phyloP scores from a whole-genome alignment of 176 grass and related monocot species.

The Lolium perenne region DNA sequence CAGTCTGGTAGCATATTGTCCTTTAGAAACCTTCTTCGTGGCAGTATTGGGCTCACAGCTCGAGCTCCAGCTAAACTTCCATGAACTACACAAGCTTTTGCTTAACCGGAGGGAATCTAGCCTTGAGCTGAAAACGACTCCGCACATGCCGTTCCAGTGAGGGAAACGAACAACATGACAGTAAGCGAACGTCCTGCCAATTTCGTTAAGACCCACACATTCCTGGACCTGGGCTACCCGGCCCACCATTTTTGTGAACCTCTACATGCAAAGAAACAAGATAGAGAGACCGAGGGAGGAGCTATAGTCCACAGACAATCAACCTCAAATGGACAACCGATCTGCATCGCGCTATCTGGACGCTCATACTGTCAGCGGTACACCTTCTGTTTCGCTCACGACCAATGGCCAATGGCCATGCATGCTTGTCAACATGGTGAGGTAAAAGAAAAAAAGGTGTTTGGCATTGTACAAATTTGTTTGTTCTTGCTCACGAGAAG shows the following conservation, averaged over 20 bases:
- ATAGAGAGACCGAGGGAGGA: conserved; percentile 3
- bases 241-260: conserved; percentile 18
- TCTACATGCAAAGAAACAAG: conserved; percentile 40
- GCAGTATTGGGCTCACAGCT: background rate
- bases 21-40: background rate
- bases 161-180: conserved; percentile 34
- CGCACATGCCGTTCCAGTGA: conserved; percentile 40
- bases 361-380: background rate
- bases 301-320: conserved; percentile 33
- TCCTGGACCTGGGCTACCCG: conserved; percentile 7
- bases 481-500: conserved; percentile 20
- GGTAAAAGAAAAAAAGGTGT: background rate
- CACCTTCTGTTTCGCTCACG: background rate
- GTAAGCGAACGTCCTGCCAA: conserved; percentile 28
- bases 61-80: background rate
- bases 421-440: background rate
- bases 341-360: conserved; percentile 27
- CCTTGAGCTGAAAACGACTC: conserved; percentile 36
- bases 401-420: background rate
- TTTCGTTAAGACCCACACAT: conserved; percentile 28
- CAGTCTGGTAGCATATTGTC: background rate
- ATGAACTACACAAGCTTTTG: background rate
- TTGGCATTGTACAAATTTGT: background rate
- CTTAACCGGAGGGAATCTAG: conserved; percentile 26
- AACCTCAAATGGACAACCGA: conserved; percentile 33